A percentile compares a stretch with the other conserved stretches of the same genome.
Evolutionary conservation across 495 filamentous ascomycete genomes (phyloP).

Genomic region (Mycothermus thermophilus): DNA sequence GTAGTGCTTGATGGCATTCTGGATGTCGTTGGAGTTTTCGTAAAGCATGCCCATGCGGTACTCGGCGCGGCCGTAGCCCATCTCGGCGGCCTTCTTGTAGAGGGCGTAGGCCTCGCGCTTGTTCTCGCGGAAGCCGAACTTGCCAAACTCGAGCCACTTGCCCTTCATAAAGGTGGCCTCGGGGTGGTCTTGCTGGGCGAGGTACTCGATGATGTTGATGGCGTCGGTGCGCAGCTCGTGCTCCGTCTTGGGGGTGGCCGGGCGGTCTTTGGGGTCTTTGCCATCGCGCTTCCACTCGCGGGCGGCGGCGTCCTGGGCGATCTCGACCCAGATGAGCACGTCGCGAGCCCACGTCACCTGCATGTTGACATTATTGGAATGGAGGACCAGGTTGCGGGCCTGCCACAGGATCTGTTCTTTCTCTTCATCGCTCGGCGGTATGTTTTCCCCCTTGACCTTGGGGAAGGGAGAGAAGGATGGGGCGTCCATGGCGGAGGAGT

Average conservation of each 20-base stretch:
- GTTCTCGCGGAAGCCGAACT: conserved; percentile 76
- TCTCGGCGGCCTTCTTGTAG: conserved; percentile 74
- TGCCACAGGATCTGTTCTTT: conserved; percentile 75
- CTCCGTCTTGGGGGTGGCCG: conserved; percentile 71
- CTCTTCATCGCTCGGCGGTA: conserved; percentile 89
- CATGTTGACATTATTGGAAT: conserved; percentile 91
- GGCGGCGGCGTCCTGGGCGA: conserved; percentile 54
- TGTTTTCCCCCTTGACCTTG: conserved; percentile 70
- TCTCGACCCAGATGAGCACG: conserved; percentile 76
- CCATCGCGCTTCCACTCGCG: conserved; percentile 46
- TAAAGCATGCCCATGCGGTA: conserved; percentile 98
- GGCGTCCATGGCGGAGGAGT: conserved; percentile 32
- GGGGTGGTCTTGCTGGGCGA: conserved; percentile 83
- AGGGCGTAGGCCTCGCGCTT: conserved; percentile 85
- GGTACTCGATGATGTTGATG: conserved; percentile 76
- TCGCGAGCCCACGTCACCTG: conserved; percentile 95
- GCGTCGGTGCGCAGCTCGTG: conserved; percentile 80
- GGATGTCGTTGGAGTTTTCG: conserved; percentile 79
- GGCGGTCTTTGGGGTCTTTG: conserved; percentile 40
- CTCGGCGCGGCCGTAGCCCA: conserved; percentile 84
- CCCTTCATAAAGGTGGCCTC: conserved; percentile 89
- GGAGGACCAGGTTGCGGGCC: conserved; percentile 68
- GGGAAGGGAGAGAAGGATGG: conserved; percentile 90
- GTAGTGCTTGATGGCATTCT: conserved; percentile 85
- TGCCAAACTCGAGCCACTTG: conserved; percentile 97